Base-by-base conservation (phyloP, 306 rosid species). In the Medicago truncatula region DNA sequence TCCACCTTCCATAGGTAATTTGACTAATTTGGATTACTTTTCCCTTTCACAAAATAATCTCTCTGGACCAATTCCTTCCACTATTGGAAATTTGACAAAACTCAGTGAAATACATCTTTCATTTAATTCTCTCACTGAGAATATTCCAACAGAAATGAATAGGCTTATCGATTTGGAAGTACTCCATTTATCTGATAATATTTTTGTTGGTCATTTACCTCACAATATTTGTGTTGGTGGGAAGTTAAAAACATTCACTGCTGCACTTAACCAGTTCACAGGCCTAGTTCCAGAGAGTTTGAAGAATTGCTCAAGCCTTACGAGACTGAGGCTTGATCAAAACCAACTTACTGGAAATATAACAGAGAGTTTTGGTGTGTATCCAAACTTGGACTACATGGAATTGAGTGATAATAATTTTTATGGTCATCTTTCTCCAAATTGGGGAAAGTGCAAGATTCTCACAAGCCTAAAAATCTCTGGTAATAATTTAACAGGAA, bases 211-310 rank as follows among this genome's bases (percentile, higher is more conserved):
- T 3, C 60, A 54, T 17, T 54, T 18, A 18, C 28, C 60, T 54
- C 60, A 54, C 3, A 54, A 54, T 20, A 59, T 59, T 23, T 59
- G 67, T 28, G 11, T 6, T 14, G 40, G 41, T 60, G 43, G 67
- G 13, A 28, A 11, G 17, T 14, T 60, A 0, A 12, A 0, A 5
- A 0, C 0, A 0, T 60, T 60, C 2, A 2, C 5, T 13, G 20
- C 10, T 0, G 0, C 1, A 0, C 0, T 0, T 6, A 60, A 60
- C 10, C 67, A 31, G 0, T 60, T 60, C 18, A 13, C 20, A 11
- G 67, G 67, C 5, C 39, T 4, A 2, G 1, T 60, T 60, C 67
- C 41, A 13, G 0, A 60, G 10, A 28, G 67, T 60, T 60, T 60
- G 43, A 28, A 28, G 8, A 28, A 31, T 28, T 60, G 41, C 11